Evolutionary conservation across 2,329 filamentous ascomycete species (phyloP), one percentile per base, ranked within the genome.

Genomic region (Tolypocladium endophyticum): DNA sequence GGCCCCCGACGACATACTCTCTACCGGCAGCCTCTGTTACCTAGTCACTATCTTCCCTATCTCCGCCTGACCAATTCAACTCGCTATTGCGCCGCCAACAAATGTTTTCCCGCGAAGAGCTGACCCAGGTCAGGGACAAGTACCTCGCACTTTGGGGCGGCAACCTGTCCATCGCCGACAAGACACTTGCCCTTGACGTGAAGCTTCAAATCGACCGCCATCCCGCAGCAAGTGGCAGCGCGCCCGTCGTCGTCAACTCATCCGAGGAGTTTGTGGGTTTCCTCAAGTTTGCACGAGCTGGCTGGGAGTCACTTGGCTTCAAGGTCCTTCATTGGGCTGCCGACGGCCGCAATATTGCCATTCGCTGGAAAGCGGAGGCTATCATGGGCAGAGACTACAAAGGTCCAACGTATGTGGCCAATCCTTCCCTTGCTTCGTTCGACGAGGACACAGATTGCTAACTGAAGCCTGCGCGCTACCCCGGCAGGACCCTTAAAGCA

Each of bases 341-440:
- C 16, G 58, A 58, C 18, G 53, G 39, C 16, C 36, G 43, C 2
- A 57, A 62, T 18, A 58, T 59, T 47, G 55, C 52, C 30, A 52
- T 63, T 25, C 58, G 60, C 9, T 61, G 61, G 60, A 57, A 54
- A 55, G 41, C 61, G 18, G 50, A 63, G 35, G 56, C 55, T 35
- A 50, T 58, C 50, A 58, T 61, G 59, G 58, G 61, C 23, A 36
- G 50, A 18, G 55, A 59, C 43, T 61, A 54, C 52, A n/a, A 28
- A 16, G 38, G 52, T 3, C 61, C 57, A 4, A 61, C 59, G 61
- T 58, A 47, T 59, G 58, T 50, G n/a, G 2, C 23, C 8, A 12
- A 3, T 20, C 4, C 16, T 3, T 30, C 28, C 38, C 16, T 16
- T 23, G 12, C 12, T 25, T 50, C 23, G 3, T 28, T 50, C 23